Base-by-base conservation (phyloP, 139 green algal species). In the Micractinium sp. region DNA sequence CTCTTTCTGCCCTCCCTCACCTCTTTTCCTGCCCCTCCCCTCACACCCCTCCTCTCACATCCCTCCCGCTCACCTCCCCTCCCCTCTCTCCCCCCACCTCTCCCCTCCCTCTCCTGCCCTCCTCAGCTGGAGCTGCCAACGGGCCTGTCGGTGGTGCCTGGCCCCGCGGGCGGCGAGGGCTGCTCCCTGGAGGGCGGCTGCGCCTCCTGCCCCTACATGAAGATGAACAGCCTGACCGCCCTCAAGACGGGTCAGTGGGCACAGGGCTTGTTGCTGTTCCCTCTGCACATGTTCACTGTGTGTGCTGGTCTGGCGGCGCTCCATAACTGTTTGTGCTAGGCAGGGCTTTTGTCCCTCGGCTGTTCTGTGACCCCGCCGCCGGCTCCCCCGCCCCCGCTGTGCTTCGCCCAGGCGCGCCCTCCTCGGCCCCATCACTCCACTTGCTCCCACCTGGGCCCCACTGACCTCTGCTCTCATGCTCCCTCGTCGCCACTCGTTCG, bases 151-250 rank as follows among this genome's bases (percentile, higher is more conserved):
- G 71, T 98, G n/a, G 84, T 98, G 60, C 95, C 95, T 0, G 93
- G 94, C 38, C 87, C 93, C 9, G 93, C 93, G 16, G 69, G 76
- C 41, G 98, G 98, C 27, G 98, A 99, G 92, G 98, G 98, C 25
- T 99, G 98, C 91, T 97, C 93, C 4, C 56, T 95, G 25, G 95
- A 98, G 90, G 98, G 98, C 36, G 98, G 98, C 75, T 99, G 98
- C 88, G 98, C 98, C 0, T 95, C 95, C 38, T 99, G 98, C 94
- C 98, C 98, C 0, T 99, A 98, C 93, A 99, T 99, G 98, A 98
- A 98, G 91, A 98, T 98, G 96, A 99, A 98, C 94, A 96, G 87
- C 29, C 91, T 94, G 74, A 12, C 66, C 31, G 89, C 90, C 56
- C 83, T 87, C 36, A n/a, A 39, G 66, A 66, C 16, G 15, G 83